Percentiles rank a stretch among this genome's conserved stretches.
Conservation (phyloP, 139 green algal species). For the Desmodesmus armatus region DNA sequence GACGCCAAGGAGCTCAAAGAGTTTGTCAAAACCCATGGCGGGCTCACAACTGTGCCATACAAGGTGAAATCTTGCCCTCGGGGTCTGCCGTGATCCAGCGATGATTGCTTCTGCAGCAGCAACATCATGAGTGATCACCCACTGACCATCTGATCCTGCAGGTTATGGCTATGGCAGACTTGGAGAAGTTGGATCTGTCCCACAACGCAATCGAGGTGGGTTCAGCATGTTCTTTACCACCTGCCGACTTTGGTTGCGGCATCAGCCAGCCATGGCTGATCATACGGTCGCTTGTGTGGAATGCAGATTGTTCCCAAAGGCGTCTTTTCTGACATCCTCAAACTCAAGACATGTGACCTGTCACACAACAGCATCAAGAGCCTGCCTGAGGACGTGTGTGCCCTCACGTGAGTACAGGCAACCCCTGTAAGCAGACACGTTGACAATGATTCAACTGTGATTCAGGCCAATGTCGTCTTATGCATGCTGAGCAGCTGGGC, state of each 20-base stretch:
- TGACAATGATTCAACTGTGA: not conserved
- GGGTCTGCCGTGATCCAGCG: not conserved
- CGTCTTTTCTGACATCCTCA: constrained; percentile 3
- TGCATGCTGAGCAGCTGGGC: not conserved
- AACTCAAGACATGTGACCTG: constrained; percentile 12
- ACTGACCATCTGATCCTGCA: not conserved
- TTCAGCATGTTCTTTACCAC: too few species aligned
- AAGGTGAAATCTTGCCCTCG: constrained; percentile 18
- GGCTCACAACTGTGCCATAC: not conserved
- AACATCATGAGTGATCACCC: not conserved
- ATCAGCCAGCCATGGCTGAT: not conserved
- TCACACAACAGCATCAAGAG: constrained; percentile 34
- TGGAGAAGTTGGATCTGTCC: constrained; percentile 42
- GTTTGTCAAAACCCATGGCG: constrained; percentile 28
- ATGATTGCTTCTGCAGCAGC: not conserved
- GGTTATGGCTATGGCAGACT: constrained; percentile 25
- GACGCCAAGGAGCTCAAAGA: not conserved
- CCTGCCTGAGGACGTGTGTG: constrained; percentile 26
- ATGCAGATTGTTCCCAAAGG: constrained; percentile 37
- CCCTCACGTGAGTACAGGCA: constrained; percentile 11
- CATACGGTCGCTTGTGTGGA: too few species aligned
- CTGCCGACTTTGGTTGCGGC: not conserved
- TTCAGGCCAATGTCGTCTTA: not conserved
- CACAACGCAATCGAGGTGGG: constrained; percentile 43
- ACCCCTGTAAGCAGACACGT: not conserved